Base-by-base conservation (phyloP, 2,329 filamentous ascomycete genomes). In the Aspergillus novofumigatus region DNA sequence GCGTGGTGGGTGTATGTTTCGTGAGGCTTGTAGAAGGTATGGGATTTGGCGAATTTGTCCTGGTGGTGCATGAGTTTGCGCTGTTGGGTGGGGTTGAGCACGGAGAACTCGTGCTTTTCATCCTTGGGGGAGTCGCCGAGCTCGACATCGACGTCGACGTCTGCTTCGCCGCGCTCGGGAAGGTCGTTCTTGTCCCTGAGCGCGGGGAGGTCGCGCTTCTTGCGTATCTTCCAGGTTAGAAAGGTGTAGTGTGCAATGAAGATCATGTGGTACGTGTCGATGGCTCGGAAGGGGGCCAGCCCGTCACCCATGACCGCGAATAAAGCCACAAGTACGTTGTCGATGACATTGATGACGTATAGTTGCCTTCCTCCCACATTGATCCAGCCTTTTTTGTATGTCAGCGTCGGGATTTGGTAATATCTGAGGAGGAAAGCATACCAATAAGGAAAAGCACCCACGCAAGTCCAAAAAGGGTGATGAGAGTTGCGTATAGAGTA, bases 361-460 rank as follows among this genome's bases (percentile, higher is more conserved):
- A 84, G 76, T 69, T 93, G 88, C 65, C 81, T 80, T 29, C 85
- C 83, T 21, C 89, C 90, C 21, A 93, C 87, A 61, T 91, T 92
- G 69, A 94, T 90, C 91, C 91, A 95, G 50, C 84, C 80, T 79
- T 49, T 49, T 8, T 50, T n/a, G 51, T 20, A 26, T 5, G 17
- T 58, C 51, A 57, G 42, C 17, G 29, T 52, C 23, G 61, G 51
- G 17, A 14, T 28, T 5, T 2, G 29, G 8, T 28, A n/a, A 17
- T 21, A 20, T n/a, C 25, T 26, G 5, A 21, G 11, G 14, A 49
- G 20, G 8, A 17, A 20, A 32, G 58, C 72, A 55, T 73, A 78
- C 87, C 90, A 69, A 96, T 96, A 54, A 95, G 78, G 75, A 93
- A 94, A n/a, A 95, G 81, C 1, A 96, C 91, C 91, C 91, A 96